These are phyloP conservation scores for Pyrenochaeta sp. DNA, from an alignment of 2,329 filamentous ascomycete genomes.

Conservation along the genomic window DNA sequence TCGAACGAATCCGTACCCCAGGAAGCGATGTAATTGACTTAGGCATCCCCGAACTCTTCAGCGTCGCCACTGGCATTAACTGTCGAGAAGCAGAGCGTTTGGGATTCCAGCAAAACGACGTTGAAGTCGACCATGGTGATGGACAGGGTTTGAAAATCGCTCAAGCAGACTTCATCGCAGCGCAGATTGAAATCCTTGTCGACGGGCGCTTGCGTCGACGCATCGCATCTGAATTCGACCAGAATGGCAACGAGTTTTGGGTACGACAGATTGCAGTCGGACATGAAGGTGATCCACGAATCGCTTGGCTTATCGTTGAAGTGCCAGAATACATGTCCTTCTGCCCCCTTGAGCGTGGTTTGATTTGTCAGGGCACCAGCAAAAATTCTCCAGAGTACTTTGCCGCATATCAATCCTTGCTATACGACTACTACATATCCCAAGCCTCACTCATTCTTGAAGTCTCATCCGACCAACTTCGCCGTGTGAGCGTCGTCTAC, in stretches of 20 bases:
- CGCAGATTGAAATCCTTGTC: no score
- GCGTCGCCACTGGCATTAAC: neutral
- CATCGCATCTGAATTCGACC: no score
- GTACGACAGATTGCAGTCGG: no score
- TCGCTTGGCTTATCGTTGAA: no score
- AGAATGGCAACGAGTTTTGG: no score
- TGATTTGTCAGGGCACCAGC: conserved; percentile 5
- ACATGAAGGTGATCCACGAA: no score
- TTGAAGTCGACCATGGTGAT: conserved; percentile 24
- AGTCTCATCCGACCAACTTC: conserved; percentile 18
- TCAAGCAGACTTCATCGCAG: no score
- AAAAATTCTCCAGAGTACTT: conserved; percentile 24
- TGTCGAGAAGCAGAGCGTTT: conserved; percentile 22
- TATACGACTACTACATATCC: conserved; percentile 26
- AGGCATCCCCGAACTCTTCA: no score
- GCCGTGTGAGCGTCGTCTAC: conserved; percentile 21
- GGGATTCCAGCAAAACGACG: conserved; percentile 23
- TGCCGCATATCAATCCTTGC: conserved; percentile 21
- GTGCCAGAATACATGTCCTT: no score
- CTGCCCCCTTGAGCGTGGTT: no score
- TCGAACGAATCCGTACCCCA: conserved; percentile 22
- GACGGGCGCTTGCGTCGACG: no score
- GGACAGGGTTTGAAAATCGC: conserved; percentile 13
- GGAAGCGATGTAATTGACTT: conserved; percentile 3
- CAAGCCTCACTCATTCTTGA: conserved; percentile 24